phyloP scores from a whole-genome alignment of 345 rosid species.

The Citrus unshiu region DNA sequence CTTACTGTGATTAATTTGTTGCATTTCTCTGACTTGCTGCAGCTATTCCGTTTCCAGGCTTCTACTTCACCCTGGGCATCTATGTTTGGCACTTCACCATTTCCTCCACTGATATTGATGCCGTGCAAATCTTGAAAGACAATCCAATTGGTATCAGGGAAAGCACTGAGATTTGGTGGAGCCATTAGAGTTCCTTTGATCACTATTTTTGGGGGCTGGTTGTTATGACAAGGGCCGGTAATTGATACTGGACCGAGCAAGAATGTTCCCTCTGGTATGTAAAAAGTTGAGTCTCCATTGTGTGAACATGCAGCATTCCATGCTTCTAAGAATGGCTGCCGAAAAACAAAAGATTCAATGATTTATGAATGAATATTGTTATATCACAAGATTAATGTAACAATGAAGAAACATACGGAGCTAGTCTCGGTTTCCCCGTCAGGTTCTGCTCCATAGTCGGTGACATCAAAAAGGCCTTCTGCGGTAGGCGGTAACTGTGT shows the following conservation, averaged over 20 bases:
- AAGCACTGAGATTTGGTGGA: conserved; percentile 12
- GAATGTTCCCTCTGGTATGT: conserved; percentile 28
- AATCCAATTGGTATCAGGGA: conserved; percentile 30
- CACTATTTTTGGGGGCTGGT: conserved; percentile 25
- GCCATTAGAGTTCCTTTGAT: conserved; percentile 41
- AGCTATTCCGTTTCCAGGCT: conserved; percentile 40
- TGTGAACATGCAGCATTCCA: conserved; percentile 39
- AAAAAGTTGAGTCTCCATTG: conserved; percentile 24
- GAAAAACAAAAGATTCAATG: background rate
- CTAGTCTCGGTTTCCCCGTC: conserved; percentile 35
- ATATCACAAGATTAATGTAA: background rate
- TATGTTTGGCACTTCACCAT: conserved; percentile 1
- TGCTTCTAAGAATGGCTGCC: conserved; percentile 33
- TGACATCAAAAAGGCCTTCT: conserved; percentile 31
- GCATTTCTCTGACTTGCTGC: conserved; percentile 23
- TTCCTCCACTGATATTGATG: conserved; percentile 23
- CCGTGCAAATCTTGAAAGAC: conserved; percentile 25
- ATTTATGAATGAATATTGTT: background rate
- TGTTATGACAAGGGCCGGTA: conserved; percentile 32
- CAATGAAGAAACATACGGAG: conserved; percentile 22
- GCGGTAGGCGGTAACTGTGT: background rate
- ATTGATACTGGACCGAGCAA: conserved; percentile 31
- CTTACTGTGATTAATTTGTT: conserved; percentile 34
- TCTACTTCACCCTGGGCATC: conserved; percentile 44
- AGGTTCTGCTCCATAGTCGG: conserved; percentile 32